A percentile compares a stretch with the other conserved stretches of the same genome.
phyloP scores from a whole-genome alignment of 75 land plant genomes.

The Gnetum montanum region DNA sequence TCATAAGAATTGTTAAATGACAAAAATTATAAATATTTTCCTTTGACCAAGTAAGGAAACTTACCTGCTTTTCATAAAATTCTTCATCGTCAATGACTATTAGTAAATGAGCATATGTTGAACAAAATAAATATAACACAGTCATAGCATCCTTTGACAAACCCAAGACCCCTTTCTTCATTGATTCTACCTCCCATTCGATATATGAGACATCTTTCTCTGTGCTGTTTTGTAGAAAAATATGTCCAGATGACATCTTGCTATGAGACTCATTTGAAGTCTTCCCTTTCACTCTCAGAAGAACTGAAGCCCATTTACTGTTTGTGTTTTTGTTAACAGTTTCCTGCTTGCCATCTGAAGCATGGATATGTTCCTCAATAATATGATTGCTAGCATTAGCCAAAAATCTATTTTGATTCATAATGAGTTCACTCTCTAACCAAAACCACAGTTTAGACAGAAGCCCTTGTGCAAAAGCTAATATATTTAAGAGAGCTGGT shows the following conservation, averaged over 20 bases:
- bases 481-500: constrained; percentile 69
- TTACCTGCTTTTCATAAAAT: constrained; percentile 88
- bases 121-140: constrained; percentile 74
- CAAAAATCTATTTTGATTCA: constrained; percentile 1
- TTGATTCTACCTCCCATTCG: constrained; percentile 46
- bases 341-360: constrained; percentile 20
- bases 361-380: constrained; percentile 1
- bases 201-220: constrained; percentile 12
- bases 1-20: neutral
- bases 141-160: constrained; percentile 54
- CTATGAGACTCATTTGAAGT: constrained; percentile 16
- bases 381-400: neutral
- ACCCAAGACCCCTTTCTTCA: constrained; percentile 46
- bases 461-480: constrained; percentile 74
- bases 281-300: constrained; percentile 50
- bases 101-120: constrained; percentile 75
- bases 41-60: neutral
- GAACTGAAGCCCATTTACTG: constrained; percentile 45
- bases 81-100: constrained; percentile 88
- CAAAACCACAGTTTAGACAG: constrained; percentile 56
- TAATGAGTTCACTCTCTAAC: constrained; percentile 31
- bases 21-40: neutral
- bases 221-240: neutral
- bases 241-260: neutral
- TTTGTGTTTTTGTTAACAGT: constrained; percentile 19